phyloP scores from a whole-genome alignment of 371 early-diverging fungal species.

The Mortierella sp. region DNA sequence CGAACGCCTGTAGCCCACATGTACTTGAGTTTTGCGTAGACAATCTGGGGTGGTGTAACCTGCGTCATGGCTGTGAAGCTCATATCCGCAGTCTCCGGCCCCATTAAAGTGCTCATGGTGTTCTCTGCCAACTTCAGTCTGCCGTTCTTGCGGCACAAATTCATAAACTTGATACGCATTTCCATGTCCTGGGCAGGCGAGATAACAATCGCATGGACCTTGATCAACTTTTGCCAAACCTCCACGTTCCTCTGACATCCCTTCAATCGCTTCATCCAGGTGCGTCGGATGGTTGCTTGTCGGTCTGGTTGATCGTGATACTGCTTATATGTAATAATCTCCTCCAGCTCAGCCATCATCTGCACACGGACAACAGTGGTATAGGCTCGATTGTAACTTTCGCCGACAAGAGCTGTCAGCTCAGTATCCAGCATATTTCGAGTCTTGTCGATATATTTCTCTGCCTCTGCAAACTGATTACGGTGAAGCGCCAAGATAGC shows the following conservation, averaged over 20 bases:
- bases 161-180: slow-evolving; percentile 96
- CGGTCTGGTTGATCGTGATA: slow-evolving; percentile 84
- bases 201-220: slow-evolving; percentile 91
- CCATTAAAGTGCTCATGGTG: slow-evolving; percentile 79
- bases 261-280: slow-evolving; percentile 91
- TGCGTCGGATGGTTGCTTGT: slow-evolving; percentile 83
- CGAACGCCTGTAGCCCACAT: slow-evolving; percentile 89
- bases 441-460: slow-evolving; percentile 82
- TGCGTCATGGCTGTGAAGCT: slow-evolving; percentile 57
- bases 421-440: slow-evolving; percentile 92
- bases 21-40: slow-evolving; percentile 95
- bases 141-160: slow-evolving; percentile 93
- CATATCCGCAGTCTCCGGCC: slow-evolving; percentile 58
- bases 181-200: slow-evolving; percentile 94
- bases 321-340: slow-evolving; percentile 93
- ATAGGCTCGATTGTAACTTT: slow-evolving; percentile 96
- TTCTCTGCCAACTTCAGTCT: slow-evolving; percentile 87
- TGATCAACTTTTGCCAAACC: slow-evolving; percentile 95
- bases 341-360: slow-evolving; percentile 97
- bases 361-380: slow-evolving; percentile 88
- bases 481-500: slow-evolving; percentile 92
- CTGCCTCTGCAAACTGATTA: slow-evolving; percentile 83
- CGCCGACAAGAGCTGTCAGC: slow-evolving; percentile 90
- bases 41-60: slow-evolving; percentile 80
- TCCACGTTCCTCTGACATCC: slow-evolving; percentile 96